Conservation (phyloP, 257 asterid species). For the Petunia secreta region DNA sequence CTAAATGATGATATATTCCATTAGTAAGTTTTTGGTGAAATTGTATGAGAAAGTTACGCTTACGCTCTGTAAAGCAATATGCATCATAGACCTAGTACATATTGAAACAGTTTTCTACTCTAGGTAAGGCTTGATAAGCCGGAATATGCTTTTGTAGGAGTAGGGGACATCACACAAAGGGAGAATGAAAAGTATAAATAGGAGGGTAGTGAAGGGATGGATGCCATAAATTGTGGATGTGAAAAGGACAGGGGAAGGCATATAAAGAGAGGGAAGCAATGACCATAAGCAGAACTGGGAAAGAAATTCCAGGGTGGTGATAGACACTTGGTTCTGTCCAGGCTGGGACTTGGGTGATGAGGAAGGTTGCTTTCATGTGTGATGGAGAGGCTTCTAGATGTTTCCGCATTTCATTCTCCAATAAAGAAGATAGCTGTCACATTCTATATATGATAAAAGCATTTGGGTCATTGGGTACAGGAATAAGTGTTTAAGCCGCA, state of each 20-base stretch:
- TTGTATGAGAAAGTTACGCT: conserved; percentile 14
- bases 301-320: conserved; percentile 18
- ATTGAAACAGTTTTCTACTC: conserved; percentile 10
- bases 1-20: neutral
- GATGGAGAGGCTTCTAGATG: conserved; percentile 2
- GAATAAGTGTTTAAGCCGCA: neutral
- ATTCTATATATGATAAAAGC: conserved; percentile 12
- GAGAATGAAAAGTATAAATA: neutral
- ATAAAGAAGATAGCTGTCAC: neutral
- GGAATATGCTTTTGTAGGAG: conserved; percentile 18
- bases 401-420: neutral
- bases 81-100: neutral
- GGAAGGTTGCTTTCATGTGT: conserved; percentile 20
- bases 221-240: neutral
- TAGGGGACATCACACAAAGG: conserved; percentile 9
- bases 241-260: neutral
- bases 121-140: conserved; percentile 10
- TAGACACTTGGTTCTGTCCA: conserved; percentile 1
- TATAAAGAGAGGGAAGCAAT: neutral
- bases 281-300: neutral
- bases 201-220: conserved; percentile 13
- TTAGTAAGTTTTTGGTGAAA: neutral
- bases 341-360: conserved; percentile 5
- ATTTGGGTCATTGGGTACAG: conserved; percentile 18
- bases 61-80: conserved; percentile 12